Evolutionary conservation across 495 filamentous ascomycete species (phyloP), one percentile per base, ranked within the genome.

Genomic region (Parathielavia appendiculata): DNA sequence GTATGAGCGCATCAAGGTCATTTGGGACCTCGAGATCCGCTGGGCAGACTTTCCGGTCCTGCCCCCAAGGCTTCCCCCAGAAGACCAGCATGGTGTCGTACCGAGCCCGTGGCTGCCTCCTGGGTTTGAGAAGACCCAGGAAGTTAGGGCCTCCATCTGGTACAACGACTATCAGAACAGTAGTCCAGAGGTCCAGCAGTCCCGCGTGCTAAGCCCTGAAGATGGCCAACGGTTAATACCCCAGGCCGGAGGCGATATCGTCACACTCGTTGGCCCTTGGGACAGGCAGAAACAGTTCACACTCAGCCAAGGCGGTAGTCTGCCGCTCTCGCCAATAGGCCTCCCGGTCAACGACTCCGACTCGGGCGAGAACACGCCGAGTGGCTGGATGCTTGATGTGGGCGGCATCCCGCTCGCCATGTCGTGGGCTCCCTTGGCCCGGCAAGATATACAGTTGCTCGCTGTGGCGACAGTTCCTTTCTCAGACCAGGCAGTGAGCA

Each of bases 391-490:
- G 54, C 56, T 80, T 44, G 69, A 80, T 56, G 69, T 73, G 6
- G 76, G 73, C 23, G 75, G 76, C 48, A 71, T 78, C 32, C 68
- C 73, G 12, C 63, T 77, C 26, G 69, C 71, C 13, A 66, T 79
- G 60, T 70, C 60, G 13, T 80, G 77, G 77, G 75, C 72, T 4
- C 74, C 76, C 4, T 51, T 67, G n/a, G 47, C 63, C 41, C 57
- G 61, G 23, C 56, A 63, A 19, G 57, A 62, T 26, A 56, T 63
- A 17, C 77, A 80, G 63, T 50, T 78, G 48, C 68, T 80, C 22
- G 76, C 75, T 7, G 65, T 80, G 38, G 68, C 76, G 14, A 62
- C 73, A n/a, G 65, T 72, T n/a, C 75, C 77, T 4, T 71, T 73
- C 52, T 60, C 66, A 1, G 77, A 80, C 45, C 77, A 79, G 43